phyloP scores from a whole-genome alignment of 495 filamentous ascomycete species.

The Massariosphaeria phaeospora region DNA sequence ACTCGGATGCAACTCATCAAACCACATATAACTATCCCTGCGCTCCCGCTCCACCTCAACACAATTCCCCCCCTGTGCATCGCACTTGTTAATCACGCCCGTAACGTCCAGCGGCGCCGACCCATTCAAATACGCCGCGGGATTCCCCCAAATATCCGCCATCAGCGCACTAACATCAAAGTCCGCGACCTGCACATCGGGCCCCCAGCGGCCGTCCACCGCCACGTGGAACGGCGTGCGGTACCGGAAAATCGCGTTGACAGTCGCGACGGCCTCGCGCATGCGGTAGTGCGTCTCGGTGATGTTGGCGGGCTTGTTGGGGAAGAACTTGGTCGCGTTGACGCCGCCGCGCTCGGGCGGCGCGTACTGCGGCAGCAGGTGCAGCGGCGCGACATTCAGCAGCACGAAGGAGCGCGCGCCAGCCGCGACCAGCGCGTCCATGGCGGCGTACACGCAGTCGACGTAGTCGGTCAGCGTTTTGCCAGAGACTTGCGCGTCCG shows the following conservation, averaged over 20 bases:
- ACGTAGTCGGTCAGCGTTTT: constrained; percentile 59
- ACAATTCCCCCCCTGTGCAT: constrained; percentile 38
- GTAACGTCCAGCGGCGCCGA: constrained; percentile 57
- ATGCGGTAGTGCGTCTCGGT: constrained; percentile 57
- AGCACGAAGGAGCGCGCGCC: constrained; percentile 67
- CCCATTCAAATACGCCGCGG: constrained; percentile 54
- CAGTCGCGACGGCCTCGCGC: constrained; percentile 53
- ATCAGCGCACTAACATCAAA: constrained; percentile 63
- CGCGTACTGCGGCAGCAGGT: constrained; percentile 59
- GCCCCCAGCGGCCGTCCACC: constrained; percentile 53
- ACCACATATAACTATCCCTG: constrained; percentile 49
- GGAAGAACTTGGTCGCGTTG: constrained; percentile 54
- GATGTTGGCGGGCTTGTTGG: constrained; percentile 57
- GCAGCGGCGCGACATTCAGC: constrained; percentile 59
- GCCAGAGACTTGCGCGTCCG: constrained; percentile 53
- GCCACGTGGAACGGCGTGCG: constrained; percentile 53
- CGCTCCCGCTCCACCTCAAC: constrained; percentile 28
- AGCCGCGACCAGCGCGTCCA: constrained; percentile 56
- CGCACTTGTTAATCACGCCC: constrained; percentile 53
- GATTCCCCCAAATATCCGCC: constrained; percentile 57
- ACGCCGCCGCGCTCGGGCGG: constrained; percentile 48
- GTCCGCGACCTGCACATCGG: constrained; percentile 53
- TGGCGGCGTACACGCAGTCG: constrained; percentile 57
- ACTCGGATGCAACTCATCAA: constrained; percentile 65
- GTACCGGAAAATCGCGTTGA: constrained; percentile 60